Base-by-base conservation (phyloP, 495 filamentous ascomycete genomes). In the Neurospora tetraspora region DNA sequence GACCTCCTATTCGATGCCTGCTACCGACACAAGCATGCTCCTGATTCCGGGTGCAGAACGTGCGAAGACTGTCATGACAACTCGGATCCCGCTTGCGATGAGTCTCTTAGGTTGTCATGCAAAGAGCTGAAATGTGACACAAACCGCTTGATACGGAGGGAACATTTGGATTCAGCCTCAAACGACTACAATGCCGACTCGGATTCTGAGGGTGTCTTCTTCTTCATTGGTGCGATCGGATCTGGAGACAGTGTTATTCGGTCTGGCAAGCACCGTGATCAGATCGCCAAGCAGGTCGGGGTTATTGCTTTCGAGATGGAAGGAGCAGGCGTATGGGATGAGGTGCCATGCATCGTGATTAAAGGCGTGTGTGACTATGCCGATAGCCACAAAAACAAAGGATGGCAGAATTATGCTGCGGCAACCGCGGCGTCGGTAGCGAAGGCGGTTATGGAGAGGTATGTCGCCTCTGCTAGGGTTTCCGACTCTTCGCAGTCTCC, bases 1-100 rank as follows among this genome's bases (percentile, higher is more conserved):
- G 82, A 84, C 69, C 74, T 71, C 27, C 69, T 83, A 0, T 83
- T 78, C 53, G 20, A 73, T 20, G 11, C 81, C 2, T 34, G 2
- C 8, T 83, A 84, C 69, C 79, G 75, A 23, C 82, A 84, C 69
- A 78, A 78, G 59, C 80, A 81, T 70, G 38, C 2, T 40, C 36
- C 53, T n/a, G 43, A n/a, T 10, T 11, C 8, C 43, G 43, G 43
- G 43, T 47, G 43, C 9, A 20, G 9, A 20, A 47, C 9, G 3
- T 47, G 43, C n/a, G 43, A 47, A 20, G n/a, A 11, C 3, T 73
- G 69, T 12, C 23, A 68, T 27, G 61, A 31, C 34, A 42, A 65
- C 16, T 38, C 65, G 11, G 39, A 65, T 20, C 23, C 65, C 0
- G 27, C 37, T n/a, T 78, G 77, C 16, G 68, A 70, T 0, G n/a